Percentiles rank a stretch among this genome's conserved stretches.
Conservation (phyloP, 83 land plant species). For the Picea abies region DNA sequence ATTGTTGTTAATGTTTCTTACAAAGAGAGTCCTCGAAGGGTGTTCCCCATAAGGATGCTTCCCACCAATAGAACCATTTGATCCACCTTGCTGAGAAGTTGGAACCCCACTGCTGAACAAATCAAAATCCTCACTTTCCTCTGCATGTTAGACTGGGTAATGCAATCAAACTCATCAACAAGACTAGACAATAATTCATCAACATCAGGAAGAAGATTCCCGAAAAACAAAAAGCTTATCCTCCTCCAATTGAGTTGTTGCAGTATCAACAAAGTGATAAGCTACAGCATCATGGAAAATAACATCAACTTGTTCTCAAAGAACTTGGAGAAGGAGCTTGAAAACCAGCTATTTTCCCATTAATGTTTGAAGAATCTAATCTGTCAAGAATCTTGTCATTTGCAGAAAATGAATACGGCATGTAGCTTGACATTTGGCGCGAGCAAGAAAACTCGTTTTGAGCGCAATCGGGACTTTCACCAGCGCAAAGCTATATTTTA, state of each 20-base stretch:
- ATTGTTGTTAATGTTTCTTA: constrained; percentile 78
- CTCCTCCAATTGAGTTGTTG: constrained; percentile 31
- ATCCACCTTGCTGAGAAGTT: constrained; percentile 17
- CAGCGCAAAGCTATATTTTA: too few species aligned
- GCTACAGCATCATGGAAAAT: background rate
- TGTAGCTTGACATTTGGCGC: too few species aligned
- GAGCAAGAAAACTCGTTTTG: too few species aligned
- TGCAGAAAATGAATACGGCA: background rate
- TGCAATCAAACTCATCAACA: constrained; percentile 30
- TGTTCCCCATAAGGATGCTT: constrained; percentile 75
- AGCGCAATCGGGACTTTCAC: too few species aligned
- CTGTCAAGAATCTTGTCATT: background rate
- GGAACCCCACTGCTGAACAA: background rate
- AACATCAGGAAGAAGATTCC: constrained; percentile 76
- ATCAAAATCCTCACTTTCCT: too few species aligned
- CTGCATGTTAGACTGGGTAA: too few species aligned
- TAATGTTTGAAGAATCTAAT: background rate
- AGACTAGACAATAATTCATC: constrained; percentile 49
- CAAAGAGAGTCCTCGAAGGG: too few species aligned
- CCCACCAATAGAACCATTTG: too few species aligned
- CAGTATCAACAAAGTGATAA: constrained; percentile 22
- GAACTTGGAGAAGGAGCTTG: constrained; percentile 56
- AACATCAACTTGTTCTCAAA: constrained; percentile 33
- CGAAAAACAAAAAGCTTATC: constrained; percentile 55
- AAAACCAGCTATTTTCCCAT: constrained; percentile 37